Percentiles rank a stretch among this genome's conserved stretches.
These are phyloP conservation scores for Plantago coronopus DNA, from an alignment of 305 asterid genomes.

Conservation along the genomic window DNA sequence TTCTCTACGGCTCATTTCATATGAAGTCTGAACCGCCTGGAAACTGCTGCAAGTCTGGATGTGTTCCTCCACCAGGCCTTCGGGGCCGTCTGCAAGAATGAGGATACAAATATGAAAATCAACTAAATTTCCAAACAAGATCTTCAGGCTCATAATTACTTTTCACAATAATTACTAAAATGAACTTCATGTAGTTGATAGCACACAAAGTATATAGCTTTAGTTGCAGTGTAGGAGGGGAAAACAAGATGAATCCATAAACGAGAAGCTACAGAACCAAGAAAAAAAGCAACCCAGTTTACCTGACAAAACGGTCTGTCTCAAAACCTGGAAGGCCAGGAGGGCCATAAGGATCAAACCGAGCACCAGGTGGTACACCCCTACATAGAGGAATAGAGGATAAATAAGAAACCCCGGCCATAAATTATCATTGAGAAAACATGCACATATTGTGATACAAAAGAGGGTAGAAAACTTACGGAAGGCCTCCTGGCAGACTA, in stretches of 20 bases:
- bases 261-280: neutral
- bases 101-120: too few relatives aligned
- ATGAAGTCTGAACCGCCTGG: slow-evolving; percentile 46
- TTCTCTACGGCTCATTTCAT: neutral
- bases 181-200: too few relatives aligned
- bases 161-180: too few relatives aligned
- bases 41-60: slow-evolving; percentile 69
- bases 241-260: too few relatives aligned
- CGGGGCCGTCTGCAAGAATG: slow-evolving; percentile 45
- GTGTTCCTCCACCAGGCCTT: slow-evolving; percentile 47
- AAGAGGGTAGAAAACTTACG: slow-evolving; percentile 32
- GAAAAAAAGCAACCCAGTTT: neutral
- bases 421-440: neutral
- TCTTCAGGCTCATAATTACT: too few relatives aligned
- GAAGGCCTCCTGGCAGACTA: slow-evolving; percentile 55
- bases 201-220: too few relatives aligned
- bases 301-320: slow-evolving; percentile 76
- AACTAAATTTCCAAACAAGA: neutral
- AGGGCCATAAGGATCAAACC: slow-evolving; percentile 91
- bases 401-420: slow-evolving; percentile 4
- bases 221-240: too few relatives aligned
- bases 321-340: slow-evolving; percentile 85
- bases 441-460: neutral
- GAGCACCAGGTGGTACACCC: slow-evolving; percentile 85
- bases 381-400: slow-evolving; percentile 29